Evolutionary conservation across 2,329 filamentous ascomycete species (phyloP).

Genomic region (Rugonectria rugulosa): DNA sequence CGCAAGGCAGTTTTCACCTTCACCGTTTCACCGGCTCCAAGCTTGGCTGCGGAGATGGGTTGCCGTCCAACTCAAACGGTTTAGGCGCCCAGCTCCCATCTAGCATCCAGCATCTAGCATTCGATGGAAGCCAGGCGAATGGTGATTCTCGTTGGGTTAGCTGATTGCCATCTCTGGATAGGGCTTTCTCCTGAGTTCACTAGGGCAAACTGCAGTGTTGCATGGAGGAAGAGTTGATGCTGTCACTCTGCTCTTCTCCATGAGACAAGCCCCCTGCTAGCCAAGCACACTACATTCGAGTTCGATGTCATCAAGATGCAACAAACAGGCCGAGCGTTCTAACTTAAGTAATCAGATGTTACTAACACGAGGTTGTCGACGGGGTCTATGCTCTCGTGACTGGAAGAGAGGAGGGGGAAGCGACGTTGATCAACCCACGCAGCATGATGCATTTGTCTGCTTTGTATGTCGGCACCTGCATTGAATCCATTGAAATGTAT

Average conservation of each 20-base stretch:
- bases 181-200: not conserved
- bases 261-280: not conserved
- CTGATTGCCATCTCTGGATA: not conserved
- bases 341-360: too few species aligned
- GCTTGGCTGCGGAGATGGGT: slow-evolving; percentile 22
- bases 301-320: not conserved
- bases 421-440: not conserved
- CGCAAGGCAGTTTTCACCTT: slow-evolving; percentile 30
- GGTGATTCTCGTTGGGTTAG: not conserved
- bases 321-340: not conserved
- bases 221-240: not conserved
- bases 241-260: not conserved
- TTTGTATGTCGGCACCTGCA: not conserved
- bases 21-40: slow-evolving; percentile 27
- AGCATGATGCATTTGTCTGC: too few species aligned
- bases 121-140: slow-evolving; percentile 11
- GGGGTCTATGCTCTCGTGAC: not conserved
- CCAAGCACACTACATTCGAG: too few species aligned
- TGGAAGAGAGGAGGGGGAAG: not conserved
- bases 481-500: not conserved
- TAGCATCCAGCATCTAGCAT: too few species aligned
- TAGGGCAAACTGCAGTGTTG: too few species aligned
- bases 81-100: slow-evolving; percentile 26
- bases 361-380: slow-evolving; percentile 4
- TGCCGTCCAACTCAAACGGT: slow-evolving; percentile 31